phyloP scores from a whole-genome alignment of 2,329 filamentous ascomycete species.

The Apiospora kogelbergensis region DNA sequence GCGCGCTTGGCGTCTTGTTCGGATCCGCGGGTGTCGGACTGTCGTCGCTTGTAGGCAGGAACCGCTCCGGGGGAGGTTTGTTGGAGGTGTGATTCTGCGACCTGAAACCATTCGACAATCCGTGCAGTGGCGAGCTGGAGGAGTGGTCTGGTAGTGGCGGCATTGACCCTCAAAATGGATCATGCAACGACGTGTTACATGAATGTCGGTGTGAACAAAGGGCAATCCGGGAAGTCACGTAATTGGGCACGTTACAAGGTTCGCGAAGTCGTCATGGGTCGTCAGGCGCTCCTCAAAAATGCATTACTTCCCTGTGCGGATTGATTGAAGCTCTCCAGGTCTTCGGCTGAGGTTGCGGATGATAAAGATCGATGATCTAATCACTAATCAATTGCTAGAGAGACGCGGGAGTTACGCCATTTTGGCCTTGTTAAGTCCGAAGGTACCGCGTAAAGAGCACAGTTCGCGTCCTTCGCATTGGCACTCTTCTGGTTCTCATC shows the following conservation, averaged over 20 bases:
- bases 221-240: not conserved
- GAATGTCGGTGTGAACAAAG: slow-evolving; percentile 9
- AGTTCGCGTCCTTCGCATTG: not conserved
- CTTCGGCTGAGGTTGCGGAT: not conserved
- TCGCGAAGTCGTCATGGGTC: not conserved
- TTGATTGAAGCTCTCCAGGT: not conserved
- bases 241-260: not conserved
- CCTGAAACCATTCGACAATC: slow-evolving; percentile 21
- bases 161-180: slow-evolving; percentile 13
- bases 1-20: slow-evolving; percentile 13
- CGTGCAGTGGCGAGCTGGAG: slow-evolving; percentile 30
- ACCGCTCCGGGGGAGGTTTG: slow-evolving; percentile 17
- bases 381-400: not conserved
- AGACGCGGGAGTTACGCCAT: not conserved
- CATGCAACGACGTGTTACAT: slow-evolving; percentile 13
- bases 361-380: not conserved
- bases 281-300: not conserved
- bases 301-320: not conserved
- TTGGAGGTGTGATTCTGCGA: slow-evolving; percentile 25
- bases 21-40: slow-evolving; percentile 13
- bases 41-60: slow-evolving; percentile 24
- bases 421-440: not conserved
- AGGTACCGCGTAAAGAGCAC: slow-evolving; percentile 2
- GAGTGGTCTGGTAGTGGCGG: slow-evolving; percentile 25
- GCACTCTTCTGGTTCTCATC: not conserved